These are phyloP conservation scores for Fusarium sororula DNA, from an alignment of 2,329 filamentous ascomycete species.

Conservation along the genomic window DNA sequence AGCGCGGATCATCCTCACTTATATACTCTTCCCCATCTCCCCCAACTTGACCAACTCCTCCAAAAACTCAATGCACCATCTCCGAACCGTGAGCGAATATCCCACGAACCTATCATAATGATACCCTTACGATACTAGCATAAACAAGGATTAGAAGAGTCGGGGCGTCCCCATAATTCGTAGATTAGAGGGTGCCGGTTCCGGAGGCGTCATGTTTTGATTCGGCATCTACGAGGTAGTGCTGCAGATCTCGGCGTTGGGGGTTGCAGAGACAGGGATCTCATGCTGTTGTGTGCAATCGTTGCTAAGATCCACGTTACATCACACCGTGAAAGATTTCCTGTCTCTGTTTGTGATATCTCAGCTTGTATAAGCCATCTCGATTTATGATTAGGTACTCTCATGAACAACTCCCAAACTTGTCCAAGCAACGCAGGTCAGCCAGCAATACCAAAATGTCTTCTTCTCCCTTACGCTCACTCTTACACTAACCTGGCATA, in stretches of 20 bases:
- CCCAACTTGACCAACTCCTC: constrained; percentile 22
- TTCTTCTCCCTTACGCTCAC: background rate
- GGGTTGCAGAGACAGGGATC: constrained; percentile 13
- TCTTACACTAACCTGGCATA: background rate
- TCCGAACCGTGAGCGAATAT: constrained; percentile 20
- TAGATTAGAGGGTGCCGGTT: background rate
- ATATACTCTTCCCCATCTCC: constrained; percentile 25
- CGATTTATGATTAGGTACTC: background rate
- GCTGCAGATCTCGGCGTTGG: constrained; percentile 26
- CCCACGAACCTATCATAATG: constrained; percentile 19
- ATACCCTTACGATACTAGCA: background rate
- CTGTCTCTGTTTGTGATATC: background rate
- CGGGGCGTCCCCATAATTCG: background rate
- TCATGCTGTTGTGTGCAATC: background rate
- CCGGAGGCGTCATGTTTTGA: background rate
- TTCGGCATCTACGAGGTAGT: constrained; percentile 12
- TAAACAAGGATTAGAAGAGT: background rate
- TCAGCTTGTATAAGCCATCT: background rate
- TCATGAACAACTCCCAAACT: background rate
- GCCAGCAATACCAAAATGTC: background rate
- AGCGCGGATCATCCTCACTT: background rate
- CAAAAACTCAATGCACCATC: constrained; percentile 20
- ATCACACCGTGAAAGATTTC: constrained; percentile 1
- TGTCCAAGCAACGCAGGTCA: background rate
- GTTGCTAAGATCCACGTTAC: background rate